Conservation (phyloP, 306 rosid genomes). For the Notholithocarpus densiflorus region DNA sequence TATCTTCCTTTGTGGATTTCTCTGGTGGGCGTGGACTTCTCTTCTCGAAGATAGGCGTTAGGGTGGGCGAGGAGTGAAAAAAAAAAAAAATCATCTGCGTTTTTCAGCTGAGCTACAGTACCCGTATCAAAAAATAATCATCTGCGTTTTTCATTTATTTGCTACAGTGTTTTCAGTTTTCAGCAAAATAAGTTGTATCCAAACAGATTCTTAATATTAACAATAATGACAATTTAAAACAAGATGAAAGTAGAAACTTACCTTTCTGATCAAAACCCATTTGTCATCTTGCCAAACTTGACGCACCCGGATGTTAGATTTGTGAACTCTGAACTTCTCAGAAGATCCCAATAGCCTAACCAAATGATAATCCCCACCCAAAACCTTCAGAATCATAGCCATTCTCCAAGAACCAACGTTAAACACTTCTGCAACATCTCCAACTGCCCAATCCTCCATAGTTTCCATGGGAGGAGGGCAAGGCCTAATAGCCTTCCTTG, state of each 20-base stretch:
- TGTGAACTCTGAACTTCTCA: slow-evolving; percentile 40
- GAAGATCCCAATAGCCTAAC: slow-evolving; percentile 58
- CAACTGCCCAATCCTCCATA: slow-evolving; percentile 39
- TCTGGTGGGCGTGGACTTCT: too few relatives aligned
- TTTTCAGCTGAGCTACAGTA: too few relatives aligned
- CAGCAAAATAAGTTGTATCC: too few relatives aligned
- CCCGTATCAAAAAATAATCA: too few relatives aligned
- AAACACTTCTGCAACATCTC: slow-evolving; percentile 67
- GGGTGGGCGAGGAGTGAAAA: too few relatives aligned
- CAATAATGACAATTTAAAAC: neutral
- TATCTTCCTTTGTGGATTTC: too few relatives aligned
- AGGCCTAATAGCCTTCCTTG: slow-evolving; percentile 67
- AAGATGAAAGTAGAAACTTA: slow-evolving; percentile 14
- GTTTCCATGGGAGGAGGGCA: slow-evolving; percentile 45
- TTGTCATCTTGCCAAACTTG: slow-evolving; percentile 57
- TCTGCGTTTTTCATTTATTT: too few relatives aligned
- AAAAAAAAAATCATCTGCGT: too few relatives aligned
- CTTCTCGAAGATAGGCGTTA: too few relatives aligned
- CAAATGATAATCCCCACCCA: slow-evolving; percentile 38
- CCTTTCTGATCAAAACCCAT: slow-evolving; percentile 63
- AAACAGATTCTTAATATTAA: neutral
- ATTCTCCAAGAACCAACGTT: slow-evolving; percentile 62
- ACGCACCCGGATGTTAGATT: slow-evolving; percentile 49
- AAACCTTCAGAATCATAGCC: slow-evolving; percentile 40
- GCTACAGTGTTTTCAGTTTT: too few relatives aligned